These are phyloP conservation scores for Ophioceras dolichostomum DNA, from an alignment of 2,329 filamentous ascomycete genomes.

Conservation along the genomic window DNA sequence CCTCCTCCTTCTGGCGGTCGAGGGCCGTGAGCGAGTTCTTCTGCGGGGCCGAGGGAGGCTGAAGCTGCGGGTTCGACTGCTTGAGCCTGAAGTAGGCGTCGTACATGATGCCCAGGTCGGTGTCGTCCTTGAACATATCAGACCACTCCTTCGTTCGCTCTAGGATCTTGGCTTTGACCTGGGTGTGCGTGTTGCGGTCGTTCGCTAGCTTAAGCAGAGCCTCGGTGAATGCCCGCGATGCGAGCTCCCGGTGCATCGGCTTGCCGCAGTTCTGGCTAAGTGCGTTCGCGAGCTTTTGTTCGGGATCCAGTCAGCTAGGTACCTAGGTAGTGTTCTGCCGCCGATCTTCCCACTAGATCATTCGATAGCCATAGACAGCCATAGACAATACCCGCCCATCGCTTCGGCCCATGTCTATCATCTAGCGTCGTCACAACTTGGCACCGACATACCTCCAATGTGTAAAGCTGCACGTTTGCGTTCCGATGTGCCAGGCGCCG, in stretches of 20 bases:
- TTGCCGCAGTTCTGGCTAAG: conserved; percentile 86
- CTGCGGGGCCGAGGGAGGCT: conserved; percentile 82
- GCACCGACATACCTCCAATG: conserved; percentile 61
- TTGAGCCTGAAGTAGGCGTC: conserved; percentile 86
- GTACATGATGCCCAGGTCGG: conserved; percentile 94
- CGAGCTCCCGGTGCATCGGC: conserved; percentile 77
- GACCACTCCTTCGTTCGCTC: conserved; percentile 96
- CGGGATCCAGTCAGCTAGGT: no score
- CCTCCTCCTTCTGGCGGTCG: conserved; percentile 90
- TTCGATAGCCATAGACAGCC: no score
- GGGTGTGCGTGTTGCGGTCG: conserved; percentile 90
- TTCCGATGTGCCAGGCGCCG: conserved; percentile 87
- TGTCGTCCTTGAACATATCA: conserved; percentile 81
- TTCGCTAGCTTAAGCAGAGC: conserved; percentile 80
- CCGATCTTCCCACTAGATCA: no score
- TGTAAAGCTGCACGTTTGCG: conserved; percentile 92
- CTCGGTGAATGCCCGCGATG: conserved; percentile 88
- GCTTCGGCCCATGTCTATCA: no score
- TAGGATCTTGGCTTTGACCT: conserved; percentile 93
- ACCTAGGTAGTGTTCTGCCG: no score
- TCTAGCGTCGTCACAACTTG: no score
- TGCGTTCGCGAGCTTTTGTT: conserved; percentile 65
- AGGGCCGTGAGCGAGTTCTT: conserved; percentile 85
- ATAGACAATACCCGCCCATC: no score
- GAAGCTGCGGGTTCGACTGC: conserved; percentile 71